phyloP scores from a whole-genome alignment of 495 filamentous ascomycete species.

The Platismatia glauca region DNA sequence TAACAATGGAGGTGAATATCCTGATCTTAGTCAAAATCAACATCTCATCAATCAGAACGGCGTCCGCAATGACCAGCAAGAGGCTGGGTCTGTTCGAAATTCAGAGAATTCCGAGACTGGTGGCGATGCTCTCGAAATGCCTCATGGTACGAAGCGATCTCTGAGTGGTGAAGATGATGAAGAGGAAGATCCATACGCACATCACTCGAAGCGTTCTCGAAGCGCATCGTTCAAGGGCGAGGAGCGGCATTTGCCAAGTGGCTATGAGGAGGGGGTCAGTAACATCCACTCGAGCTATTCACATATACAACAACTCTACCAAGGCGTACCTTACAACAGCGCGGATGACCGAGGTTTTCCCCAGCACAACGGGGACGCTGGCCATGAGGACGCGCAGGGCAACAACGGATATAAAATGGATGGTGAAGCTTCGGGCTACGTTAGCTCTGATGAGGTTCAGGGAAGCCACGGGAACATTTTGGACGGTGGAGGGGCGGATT shows the following conservation, averaged over 20 bases:
- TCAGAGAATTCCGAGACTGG: background rate
- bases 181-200: background rate
- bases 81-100: background rate
- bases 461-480: background rate
- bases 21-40: background rate
- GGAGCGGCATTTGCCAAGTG: background rate
- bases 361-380: background rate
- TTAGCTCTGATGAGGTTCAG: background rate
- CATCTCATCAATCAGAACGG: background rate
- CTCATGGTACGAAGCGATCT: constrained; percentile 4
- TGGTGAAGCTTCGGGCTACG: background rate
- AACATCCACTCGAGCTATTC: background rate
- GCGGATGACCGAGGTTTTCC: background rate
- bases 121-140: background rate
- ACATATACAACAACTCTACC: background rate
- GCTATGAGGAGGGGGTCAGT: background rate
- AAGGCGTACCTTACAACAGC: background rate
- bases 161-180: background rate
- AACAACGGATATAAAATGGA: background rate
- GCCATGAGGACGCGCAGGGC: background rate
- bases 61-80: background rate
- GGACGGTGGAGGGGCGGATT: background rate
- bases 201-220: background rate
- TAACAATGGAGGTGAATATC: background rate
- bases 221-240: background rate